Conservation (phyloP, 2,329 filamentous ascomycete species). For the Helotiales sp. region DNA sequence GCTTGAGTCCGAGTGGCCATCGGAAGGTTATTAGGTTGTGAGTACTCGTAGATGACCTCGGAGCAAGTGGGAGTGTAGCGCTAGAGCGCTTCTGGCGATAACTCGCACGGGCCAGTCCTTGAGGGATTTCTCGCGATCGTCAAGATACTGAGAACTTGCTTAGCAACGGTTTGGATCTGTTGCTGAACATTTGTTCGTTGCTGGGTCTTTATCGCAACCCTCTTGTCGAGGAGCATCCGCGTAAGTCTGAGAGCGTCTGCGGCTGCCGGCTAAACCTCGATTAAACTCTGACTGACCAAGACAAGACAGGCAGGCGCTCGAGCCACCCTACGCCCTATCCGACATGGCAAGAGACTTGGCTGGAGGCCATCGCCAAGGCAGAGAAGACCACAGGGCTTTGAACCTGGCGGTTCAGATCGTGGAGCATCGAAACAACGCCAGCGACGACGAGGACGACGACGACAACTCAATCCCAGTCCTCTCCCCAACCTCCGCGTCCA, state of each 20-base stretch:
- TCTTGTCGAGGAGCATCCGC: not conserved
- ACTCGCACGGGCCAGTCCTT: not conserved
- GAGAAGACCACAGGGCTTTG: not conserved
- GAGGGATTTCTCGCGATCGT: not conserved
- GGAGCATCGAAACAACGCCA: not conserved
- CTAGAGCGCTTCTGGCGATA: not conserved
- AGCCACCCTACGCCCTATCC: not conserved
- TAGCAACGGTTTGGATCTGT: not conserved
- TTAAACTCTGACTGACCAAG: not conserved
- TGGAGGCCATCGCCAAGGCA: too few relatives aligned
- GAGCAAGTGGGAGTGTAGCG: not conserved
- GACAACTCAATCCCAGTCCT: not conserved
- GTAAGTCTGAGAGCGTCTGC: not conserved
- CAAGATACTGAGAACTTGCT: not conserved
- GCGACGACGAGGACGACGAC: not conserved
- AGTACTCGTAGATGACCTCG: not conserved
- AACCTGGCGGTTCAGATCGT: not conserved
- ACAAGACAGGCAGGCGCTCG: not conserved
- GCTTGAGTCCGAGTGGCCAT: slow-evolving; percentile 43
- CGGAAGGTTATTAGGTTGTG: not conserved
- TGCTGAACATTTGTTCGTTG: not conserved
- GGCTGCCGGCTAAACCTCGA: not conserved
- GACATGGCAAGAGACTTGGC: too few relatives aligned
- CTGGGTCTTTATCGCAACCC: not conserved
- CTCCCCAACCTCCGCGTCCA: not conserved